Conservation (phyloP, 306 rosid species). For the Astragalus membranaceus region DNA sequence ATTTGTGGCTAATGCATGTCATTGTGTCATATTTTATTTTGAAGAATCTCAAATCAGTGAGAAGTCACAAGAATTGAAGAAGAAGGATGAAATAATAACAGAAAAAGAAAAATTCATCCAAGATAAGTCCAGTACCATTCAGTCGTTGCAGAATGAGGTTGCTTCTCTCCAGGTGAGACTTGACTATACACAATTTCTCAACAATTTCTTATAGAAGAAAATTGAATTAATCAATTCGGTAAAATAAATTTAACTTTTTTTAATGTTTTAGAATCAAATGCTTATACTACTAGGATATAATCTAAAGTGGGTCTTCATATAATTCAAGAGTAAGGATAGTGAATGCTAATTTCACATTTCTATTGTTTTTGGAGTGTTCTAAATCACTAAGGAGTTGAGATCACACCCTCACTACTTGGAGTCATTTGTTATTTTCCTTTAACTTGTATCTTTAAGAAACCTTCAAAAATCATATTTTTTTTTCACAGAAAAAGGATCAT, state of each 20-base stretch:
- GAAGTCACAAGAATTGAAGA: constrained; percentile 46
- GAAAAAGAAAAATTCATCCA: constrained; percentile 51
- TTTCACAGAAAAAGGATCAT: constrained; percentile 54
- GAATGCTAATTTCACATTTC: neutral
- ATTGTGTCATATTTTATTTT: constrained; percentile 14
- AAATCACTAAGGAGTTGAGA: neutral
- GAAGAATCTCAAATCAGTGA: constrained; percentile 56
- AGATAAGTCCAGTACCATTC: constrained; percentile 42
- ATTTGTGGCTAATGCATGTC: constrained; percentile 20
- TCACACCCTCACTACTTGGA: neutral
- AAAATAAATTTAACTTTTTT: neutral
- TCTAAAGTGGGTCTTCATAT: too few relatives aligned
- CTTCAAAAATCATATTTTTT: neutral
- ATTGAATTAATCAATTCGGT: too few relatives aligned
- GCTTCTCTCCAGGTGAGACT: constrained; percentile 69
- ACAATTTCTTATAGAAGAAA: neutral
- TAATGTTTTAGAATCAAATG: too few relatives aligned
- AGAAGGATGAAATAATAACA: constrained; percentile 50
- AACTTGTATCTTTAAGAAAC: neutral
- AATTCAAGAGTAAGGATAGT: neutral
- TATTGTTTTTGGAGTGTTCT: neutral
- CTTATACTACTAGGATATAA: too few relatives aligned
- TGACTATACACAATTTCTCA: neutral
- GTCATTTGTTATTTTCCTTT: neutral
- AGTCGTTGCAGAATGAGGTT: constrained; percentile 55